A percentile compares a stretch with the other conserved stretches of the same genome.
phyloP scores from a whole-genome alignment of 768 basidiomycete species.

The Rubroboletus satanas region DNA sequence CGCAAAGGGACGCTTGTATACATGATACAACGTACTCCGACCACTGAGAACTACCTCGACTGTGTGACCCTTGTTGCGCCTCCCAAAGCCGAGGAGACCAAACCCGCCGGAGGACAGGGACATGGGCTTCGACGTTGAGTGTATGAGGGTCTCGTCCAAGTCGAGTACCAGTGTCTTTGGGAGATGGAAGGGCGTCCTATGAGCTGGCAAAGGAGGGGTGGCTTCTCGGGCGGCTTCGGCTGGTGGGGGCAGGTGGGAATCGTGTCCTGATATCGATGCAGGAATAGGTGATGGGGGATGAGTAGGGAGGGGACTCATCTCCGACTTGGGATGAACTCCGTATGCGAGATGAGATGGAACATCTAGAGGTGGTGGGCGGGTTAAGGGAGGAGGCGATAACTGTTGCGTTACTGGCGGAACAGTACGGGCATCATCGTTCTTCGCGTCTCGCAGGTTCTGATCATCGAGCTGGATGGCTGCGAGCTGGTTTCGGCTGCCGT shows the following conservation, averaged over 20 bases:
- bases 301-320: conserved; percentile 20
- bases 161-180: conserved; percentile 97
- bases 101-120: conserved; percentile 44
- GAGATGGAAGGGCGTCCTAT: conserved; percentile 69
- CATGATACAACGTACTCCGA: conserved; percentile 89
- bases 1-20: conserved; percentile 97
- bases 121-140: conserved; percentile 86
- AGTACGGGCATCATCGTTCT: conserved; percentile 14
- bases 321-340: conserved; percentile 10
- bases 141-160: conserved; percentile 97
- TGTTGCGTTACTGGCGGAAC: conserved; percentile 18
- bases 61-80: conserved; percentile 70
- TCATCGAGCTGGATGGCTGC: conserved; percentile 4
- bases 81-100: conserved; percentile 58
- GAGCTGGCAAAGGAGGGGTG: conserved; percentile 46
- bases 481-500: conserved; percentile 10
- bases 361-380: conserved; percentile 23
- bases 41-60: conserved; percentile 92
- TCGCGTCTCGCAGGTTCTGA: conserved; percentile 6
- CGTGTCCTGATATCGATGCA: conserved; percentile 6
- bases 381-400: conserved; percentile 19
- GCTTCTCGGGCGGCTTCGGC: conserved; percentile 37
- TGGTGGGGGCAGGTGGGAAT: conserved; percentile 16
- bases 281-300: conserved; percentile 25
- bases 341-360: conserved; percentile 6